phyloP scores from a whole-genome alignment of 2,329 filamentous ascomycete species.

The Emergomyces africanus region DNA sequence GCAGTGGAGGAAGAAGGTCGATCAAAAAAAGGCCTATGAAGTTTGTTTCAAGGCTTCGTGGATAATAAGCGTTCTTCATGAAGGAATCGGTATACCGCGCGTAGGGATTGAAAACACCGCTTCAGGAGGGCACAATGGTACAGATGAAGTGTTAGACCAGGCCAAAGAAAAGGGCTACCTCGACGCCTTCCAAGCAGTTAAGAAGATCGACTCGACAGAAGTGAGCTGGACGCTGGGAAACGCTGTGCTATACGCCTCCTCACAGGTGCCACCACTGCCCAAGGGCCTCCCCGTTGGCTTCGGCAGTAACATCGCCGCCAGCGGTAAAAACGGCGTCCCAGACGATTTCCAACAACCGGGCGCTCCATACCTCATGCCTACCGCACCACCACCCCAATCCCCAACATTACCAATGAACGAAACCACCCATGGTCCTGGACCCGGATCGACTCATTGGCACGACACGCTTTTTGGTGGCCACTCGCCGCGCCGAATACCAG shows the following conservation, averaged over 20 bases:
- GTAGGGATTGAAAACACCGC: constrained; percentile 59
- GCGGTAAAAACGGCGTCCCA: constrained; percentile 38
- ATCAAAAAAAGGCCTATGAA: constrained; percentile 61
- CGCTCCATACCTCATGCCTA: constrained; percentile 22
- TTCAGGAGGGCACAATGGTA: constrained; percentile 49
- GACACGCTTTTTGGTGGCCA: constrained; percentile 52
- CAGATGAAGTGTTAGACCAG: constrained; percentile 54
- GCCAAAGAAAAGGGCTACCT: constrained; percentile 63
- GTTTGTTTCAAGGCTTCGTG: constrained; percentile 98
- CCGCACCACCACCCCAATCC: constrained; percentile 11
- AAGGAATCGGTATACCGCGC: constrained; percentile 86
- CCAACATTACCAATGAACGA: constrained; percentile 18
- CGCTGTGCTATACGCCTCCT: constrained; percentile 88
- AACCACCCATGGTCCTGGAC: constrained; percentile 14
- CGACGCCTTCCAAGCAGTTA: constrained; percentile 80
- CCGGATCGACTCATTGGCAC: constrained; percentile 42
- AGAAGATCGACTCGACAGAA: constrained; percentile 84
- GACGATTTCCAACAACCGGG: constrained; percentile 69
- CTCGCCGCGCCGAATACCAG: constrained; percentile 55
- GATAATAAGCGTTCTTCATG: constrained; percentile 92
- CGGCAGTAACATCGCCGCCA: constrained; percentile 59
- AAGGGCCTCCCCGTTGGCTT: constrained; percentile 72
- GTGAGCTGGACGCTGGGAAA: constrained; percentile 96
- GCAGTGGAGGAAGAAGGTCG: constrained; percentile 64
- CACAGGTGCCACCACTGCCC: constrained; percentile 59